Evolutionary conservation across 345 rosid species (phyloP), one percentile per base, ranked within the genome.

Genomic region (Nephelium lappaceum): DNA sequence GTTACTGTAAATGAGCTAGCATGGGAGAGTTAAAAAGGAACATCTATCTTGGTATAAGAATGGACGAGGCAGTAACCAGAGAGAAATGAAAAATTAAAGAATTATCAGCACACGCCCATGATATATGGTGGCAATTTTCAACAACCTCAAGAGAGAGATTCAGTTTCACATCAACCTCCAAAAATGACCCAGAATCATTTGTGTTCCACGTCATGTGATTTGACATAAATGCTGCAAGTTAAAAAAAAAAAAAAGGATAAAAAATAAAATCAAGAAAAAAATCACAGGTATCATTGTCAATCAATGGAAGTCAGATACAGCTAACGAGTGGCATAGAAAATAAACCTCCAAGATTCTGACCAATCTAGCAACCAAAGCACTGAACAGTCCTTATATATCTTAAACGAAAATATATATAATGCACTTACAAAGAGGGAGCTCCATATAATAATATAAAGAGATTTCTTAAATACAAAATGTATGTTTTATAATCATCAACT

Each of bases 141-240:
- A 79, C 76, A 76, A 92, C 98, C 98, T 92, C 97, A 57, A 94
- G 90, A 74, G 81, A 78, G 77, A 92, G 87, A 81, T 85, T 79
- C 85, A 94, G 75, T 72, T 83, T 88, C 82, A 92, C 92, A 24
- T 94, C 90, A 72, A 87, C 89, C 88, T 91, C 95, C 90, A 94
- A 72, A 84, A 87, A 88, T 5, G 91, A 84, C 57, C 88, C 97
- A 65, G 89, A 79, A 80, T 71, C 82, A 77, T 78, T 83, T 69
- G 87, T 83, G 77, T 81, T 79, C 98, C 98, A 94, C 8, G 87
- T 87, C 87, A 94, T 90, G 43, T 80, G 87, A 84, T 94, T 94
- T 73, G 74, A 81, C 97, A 94, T 88, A 68, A 76, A 77, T n/a
- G 95, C 97, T 94, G 90, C 78, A n/a, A 80, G 61, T 25, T 75